Evolutionary conservation across 805 yeast species (phyloP), one percentile per base, ranked within the genome.

Genomic region (Nakazawaea anatomiae): DNA sequence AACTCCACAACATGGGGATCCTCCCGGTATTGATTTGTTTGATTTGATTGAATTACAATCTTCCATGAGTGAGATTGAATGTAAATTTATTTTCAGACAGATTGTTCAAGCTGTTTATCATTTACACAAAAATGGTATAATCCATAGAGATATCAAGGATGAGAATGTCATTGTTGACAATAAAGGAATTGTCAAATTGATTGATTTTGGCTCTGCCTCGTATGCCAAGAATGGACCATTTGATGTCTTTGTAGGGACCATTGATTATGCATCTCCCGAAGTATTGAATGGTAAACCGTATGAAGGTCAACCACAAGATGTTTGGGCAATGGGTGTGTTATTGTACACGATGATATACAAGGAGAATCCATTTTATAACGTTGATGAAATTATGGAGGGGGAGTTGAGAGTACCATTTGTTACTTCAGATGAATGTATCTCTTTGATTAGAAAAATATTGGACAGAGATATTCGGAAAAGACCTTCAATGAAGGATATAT

Each of bases 241-340:
- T 68, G 96, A 92, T 58, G 96, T 94, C 5, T 92, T 94, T 68
- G 98, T 94, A 1, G 99, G 99, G 2, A 94, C 99, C 0, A 83
- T 94, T 42, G 97, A 94, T 66, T 94, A 92, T 66, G 98, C 98
- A 1, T 96, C 98, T 0, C 99, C 99, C 0, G 99, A 94, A 66
- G 96, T 94, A 0, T 72, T 94, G 36, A 77, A 83, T 47, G 99
- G 98, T 2, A 83, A 83, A 54, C 85, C 91, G 27, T 94, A 92
- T 61, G 89, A 82, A 47, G 99, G 99, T 27, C 85, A 81, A 63
- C 92, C 96, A 3, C 99, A 94, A 66, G 99, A 94, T 68, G 85
- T 91, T 2, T 94, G 99, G 99, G 96, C 98, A 0, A 74, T 92
- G 62, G 99, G 99, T 2, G 87, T 94, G 27, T 71, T 94, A 52